phyloP scores from a whole-genome alignment of 78 protist species.

The Tieghemostelium lacteum region DNA sequence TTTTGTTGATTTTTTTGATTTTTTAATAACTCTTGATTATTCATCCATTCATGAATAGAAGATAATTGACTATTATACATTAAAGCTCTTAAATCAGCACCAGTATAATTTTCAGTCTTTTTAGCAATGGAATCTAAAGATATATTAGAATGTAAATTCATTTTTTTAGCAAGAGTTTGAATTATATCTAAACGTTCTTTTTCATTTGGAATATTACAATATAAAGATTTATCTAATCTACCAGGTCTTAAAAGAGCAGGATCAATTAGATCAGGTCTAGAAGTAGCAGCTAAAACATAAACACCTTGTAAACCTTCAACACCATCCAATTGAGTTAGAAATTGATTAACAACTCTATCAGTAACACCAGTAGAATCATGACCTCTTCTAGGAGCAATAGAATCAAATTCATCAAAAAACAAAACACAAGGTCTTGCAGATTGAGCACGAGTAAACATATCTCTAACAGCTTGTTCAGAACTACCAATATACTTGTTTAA shows the following conservation, averaged over 20 bases:
- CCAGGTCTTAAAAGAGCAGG: slow-evolving; percentile 91
- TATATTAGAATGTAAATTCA: slow-evolving; percentile 64
- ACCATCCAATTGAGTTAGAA: slow-evolving; percentile 95
- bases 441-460: slow-evolving; percentile 90
- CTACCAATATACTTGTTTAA: slow-evolving; percentile 95
- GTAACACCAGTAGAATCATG: slow-evolving; percentile 94
- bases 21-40: slow-evolving; percentile 3
- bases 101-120: slow-evolving; percentile 35
- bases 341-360: slow-evolving; percentile 96
- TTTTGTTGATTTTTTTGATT: not conserved
- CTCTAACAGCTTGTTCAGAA: slow-evolving; percentile 90
- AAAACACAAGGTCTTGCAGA: slow-evolving; percentile 94
- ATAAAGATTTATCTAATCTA: slow-evolving; percentile 87
- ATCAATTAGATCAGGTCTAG: slow-evolving; percentile 87
- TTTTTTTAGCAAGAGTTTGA: slow-evolving; percentile 13
- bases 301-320: slow-evolving; percentile 92
- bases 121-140: slow-evolving; percentile 66
- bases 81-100: slow-evolving; percentile 87
- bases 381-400: slow-evolving; percentile 91
- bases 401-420: slow-evolving; percentile 97
- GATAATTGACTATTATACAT: slow-evolving; percentile 81
- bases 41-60: slow-evolving; percentile 56
- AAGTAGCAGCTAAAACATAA: slow-evolving; percentile 94
- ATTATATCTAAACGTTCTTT: slow-evolving; percentile 79
- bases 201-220: slow-evolving; percentile 81